Conservation (phyloP, 2,329 filamentous ascomycete genomes). For the Clonostachys sp. region DNA sequence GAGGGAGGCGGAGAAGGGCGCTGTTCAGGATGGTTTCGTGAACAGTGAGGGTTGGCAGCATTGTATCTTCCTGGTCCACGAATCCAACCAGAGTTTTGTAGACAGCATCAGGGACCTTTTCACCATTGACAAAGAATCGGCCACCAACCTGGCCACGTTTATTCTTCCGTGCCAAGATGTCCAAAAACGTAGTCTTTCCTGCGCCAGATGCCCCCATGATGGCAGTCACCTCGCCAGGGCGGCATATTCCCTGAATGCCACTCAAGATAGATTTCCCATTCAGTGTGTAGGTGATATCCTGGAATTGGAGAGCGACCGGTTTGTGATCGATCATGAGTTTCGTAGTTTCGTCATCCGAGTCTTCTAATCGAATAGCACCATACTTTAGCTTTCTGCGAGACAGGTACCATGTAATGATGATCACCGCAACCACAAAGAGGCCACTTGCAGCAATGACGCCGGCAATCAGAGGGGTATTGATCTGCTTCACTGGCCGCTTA, state of each 20-base stretch:
- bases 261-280: constrained; percentile 84
- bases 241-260: constrained; percentile 79
- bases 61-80: constrained; percentile 96
- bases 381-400: constrained; percentile 67
- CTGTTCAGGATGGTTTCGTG: constrained; percentile 97
- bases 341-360: constrained; percentile 81
- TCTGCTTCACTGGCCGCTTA: constrained; percentile 80
- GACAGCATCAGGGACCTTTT: constrained; percentile 77
- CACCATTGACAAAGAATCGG: constrained; percentile 88
- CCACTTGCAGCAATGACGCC: constrained; percentile 83
- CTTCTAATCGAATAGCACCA: constrained; percentile 77
- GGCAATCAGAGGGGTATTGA: constrained; percentile 95
- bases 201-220: constrained; percentile 98
- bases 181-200: constrained; percentile 94
- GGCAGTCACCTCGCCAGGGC: constrained; percentile 90
- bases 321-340: constrained; percentile 91
- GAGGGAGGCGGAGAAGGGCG: constrained; percentile 84
- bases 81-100: constrained; percentile 94
- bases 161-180: constrained; percentile 95
- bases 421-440: constrained; percentile 83
- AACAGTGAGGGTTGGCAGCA: constrained; percentile 92
- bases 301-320: constrained; percentile 81
- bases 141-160: constrained; percentile 78
- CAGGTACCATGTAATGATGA: constrained; percentile 82
- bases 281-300: constrained; percentile 80